Base-by-base conservation (phyloP, 805 yeast species). In the Yarrowia sp. region DNA sequence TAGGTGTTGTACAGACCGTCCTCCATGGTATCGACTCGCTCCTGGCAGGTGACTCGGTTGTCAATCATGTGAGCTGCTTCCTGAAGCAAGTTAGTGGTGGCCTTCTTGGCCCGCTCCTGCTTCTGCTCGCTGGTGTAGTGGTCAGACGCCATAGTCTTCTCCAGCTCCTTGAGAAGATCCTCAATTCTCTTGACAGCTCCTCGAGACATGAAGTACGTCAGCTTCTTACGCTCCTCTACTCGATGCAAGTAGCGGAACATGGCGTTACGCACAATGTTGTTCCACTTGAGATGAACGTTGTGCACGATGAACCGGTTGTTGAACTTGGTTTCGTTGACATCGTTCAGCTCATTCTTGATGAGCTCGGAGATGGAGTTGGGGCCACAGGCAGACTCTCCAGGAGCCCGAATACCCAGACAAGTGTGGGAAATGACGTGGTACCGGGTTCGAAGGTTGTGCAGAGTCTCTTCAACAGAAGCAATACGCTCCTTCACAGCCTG, bases 241-340 rank as follows among this genome's bases (percentile, higher is more conserved):
- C 81, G 76, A 65, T 83, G 82, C 24, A 85, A 72, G 70, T 88
- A 90, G 48, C 84, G 81, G 72, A 83, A 81, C 49, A 90, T 76
- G 12, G 83, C 77, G 70, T 91, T 85, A 65, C 97, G 78, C 10
- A 86, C 81, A 3, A 77, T 72, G 67, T 88, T 86, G 73, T 89
- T 87, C 97, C 97, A 92, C 69, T 85, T 88, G 69, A 92, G 72
- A 70, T 86, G 83, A 73, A 90, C 80, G 65, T 87, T 84, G 69
- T 91, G 92, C 22, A 90, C 76, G 66, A 86, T 83, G 73, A 88
- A 90, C 56, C 91, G 78, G 72, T 92, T 92, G 66, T 81, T 82
- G 74, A 84, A 88, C 17, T 66, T 67, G 26, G 67, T 51, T 38
- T 41, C 51, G 32, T 41, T 41, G 24, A 49, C 51, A 6, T 62